A percentile compares a stretch with the other conserved stretches of the same genome.
phyloP scores from a whole-genome alignment of 2,329 filamentous ascomycete genomes.

The Dothideomycetidae sp. region DNA sequence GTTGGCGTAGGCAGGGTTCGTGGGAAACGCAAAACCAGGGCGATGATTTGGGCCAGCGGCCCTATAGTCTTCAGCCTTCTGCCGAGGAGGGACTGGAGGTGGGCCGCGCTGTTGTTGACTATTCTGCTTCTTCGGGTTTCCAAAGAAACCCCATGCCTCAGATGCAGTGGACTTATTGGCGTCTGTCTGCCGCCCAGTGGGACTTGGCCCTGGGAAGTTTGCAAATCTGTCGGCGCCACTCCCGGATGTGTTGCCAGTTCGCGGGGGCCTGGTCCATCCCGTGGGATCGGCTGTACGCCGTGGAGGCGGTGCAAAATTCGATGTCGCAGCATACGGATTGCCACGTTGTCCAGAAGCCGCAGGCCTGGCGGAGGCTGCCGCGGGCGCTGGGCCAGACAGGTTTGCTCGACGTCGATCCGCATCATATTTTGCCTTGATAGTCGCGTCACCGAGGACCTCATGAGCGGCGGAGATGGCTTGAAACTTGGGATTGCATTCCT shows the following conservation, averaged over 20 bases:
- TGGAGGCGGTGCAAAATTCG: slow-evolving; percentile 29
- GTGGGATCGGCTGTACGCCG: slow-evolving; percentile 23
- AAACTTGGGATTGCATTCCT: slow-evolving; percentile 67
- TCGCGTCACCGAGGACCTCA: slow-evolving; percentile 53
- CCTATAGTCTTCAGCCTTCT: slow-evolving; percentile 23
- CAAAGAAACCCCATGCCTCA: slow-evolving; percentile 37
- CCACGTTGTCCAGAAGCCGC: slow-evolving; percentile 8
- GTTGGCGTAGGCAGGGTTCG: slow-evolving; percentile 18
- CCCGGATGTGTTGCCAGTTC: slow-evolving; percentile 9
- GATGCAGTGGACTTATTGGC: slow-evolving; percentile 31
- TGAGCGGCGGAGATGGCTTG: slow-evolving; percentile 77
- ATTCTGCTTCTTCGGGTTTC: slow-evolving; percentile 22
- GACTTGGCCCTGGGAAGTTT: slow-evolving; percentile 25
- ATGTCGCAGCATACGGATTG: slow-evolving; percentile 25
- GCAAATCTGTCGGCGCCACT: slow-evolving; percentile 32
- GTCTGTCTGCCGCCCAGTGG: slow-evolving; percentile 23
- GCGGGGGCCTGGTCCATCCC: slow-evolving; percentile 21
- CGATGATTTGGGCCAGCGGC: slow-evolving; percentile 23
- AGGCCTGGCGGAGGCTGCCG: slow-evolving; percentile 12
- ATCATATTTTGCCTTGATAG: slow-evolving; percentile 47
- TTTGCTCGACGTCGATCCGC: slow-evolving; percentile 42
- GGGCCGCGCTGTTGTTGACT: slow-evolving; percentile 15
- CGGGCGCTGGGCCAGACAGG: slow-evolving; percentile 17
- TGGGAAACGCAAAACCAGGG: slow-evolving; percentile 13
- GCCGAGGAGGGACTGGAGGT: slow-evolving; percentile 9